A percentile compares a stretch with the other conserved stretches of the same genome.
phyloP scores from a whole-genome alignment of 2,329 filamentous ascomycete genomes.

The Lachnellula arida region DNA sequence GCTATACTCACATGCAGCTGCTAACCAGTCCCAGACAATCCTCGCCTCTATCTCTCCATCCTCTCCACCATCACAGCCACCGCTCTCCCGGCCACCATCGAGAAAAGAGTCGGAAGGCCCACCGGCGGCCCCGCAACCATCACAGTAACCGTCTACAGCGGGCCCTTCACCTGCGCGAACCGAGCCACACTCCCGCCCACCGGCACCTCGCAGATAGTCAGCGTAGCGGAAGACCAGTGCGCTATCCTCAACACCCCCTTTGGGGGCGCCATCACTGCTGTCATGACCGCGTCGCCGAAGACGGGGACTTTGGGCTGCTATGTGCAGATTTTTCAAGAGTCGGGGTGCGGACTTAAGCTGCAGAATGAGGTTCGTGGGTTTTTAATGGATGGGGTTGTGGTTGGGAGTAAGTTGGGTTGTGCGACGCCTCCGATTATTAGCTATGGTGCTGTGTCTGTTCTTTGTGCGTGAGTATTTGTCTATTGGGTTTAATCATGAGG shows the following conservation, averaged over 20 bases:
- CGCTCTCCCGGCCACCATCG: background rate
- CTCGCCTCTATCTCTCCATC: background rate
- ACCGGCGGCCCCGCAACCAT: background rate
- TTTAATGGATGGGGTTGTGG: conserved; percentile 1
- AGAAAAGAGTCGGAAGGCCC: conserved; percentile 3
- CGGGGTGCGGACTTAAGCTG: background rate
- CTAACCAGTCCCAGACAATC: background rate
- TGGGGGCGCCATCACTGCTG: background rate
- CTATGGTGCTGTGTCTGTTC: conserved; percentile 2
- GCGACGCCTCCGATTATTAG: background rate
- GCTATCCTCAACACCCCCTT: background rate
- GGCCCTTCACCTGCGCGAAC: background rate
- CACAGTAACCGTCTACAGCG: background rate
- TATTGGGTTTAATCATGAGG: too few relatives aligned
- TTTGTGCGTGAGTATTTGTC: background rate
- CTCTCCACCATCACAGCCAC: background rate
- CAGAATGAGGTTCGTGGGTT: conserved; percentile 12
- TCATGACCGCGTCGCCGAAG: background rate
- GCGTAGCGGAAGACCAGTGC: background rate
- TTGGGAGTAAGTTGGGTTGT: conserved; percentile 5
- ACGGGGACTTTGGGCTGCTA: background rate
- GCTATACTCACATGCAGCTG: too few relatives aligned
- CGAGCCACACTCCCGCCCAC: background rate
- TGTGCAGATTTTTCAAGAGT: background rate
- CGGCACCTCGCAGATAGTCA: background rate